Conservation (phyloP, 164 flowering plant species). For the Aristolochia fimbriata region DNA sequence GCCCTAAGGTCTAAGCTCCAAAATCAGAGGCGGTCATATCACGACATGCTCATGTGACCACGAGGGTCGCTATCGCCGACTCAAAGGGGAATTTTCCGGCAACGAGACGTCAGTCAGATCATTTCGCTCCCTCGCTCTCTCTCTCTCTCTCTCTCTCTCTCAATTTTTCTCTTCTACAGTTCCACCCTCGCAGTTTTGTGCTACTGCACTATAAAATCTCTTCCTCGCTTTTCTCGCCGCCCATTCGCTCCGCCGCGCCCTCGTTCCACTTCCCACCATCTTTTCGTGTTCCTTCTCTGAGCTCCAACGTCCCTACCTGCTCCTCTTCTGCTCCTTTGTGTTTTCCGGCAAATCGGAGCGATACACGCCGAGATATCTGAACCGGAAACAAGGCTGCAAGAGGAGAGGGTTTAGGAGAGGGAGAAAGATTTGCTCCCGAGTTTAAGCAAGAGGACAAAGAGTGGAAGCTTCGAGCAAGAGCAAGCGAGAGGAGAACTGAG, state of each 20-base stretch:
- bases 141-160: background rate
- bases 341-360: conserved; percentile 11
- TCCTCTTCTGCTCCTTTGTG: conserved; percentile 10
- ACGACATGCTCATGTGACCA: conserved; percentile 10
- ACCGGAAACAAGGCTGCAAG: conserved; percentile 3
- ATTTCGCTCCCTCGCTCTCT: background rate
- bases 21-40: conserved; percentile 4
- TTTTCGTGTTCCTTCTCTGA: conserved; percentile 23
- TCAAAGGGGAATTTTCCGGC: conserved; percentile 5
- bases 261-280: conserved; percentile 15
- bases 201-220: background rate
- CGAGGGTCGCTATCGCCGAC: conserved; percentile 2
- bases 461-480: background rate
- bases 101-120: background rate
- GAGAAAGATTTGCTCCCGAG: background rate
- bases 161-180: too few species aligned
- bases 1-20: conserved; percentile 1
- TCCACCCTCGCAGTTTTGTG: background rate
- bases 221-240: conserved; percentile 1
- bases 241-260: background rate
- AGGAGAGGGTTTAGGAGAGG: background rate
- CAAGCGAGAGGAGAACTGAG: background rate
- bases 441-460: background rate
- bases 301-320: background rate
- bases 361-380: conserved; percentile 6